Base-by-base conservation (phyloP, 768 basidiomycete species). In the Trametes villosa region DNA sequence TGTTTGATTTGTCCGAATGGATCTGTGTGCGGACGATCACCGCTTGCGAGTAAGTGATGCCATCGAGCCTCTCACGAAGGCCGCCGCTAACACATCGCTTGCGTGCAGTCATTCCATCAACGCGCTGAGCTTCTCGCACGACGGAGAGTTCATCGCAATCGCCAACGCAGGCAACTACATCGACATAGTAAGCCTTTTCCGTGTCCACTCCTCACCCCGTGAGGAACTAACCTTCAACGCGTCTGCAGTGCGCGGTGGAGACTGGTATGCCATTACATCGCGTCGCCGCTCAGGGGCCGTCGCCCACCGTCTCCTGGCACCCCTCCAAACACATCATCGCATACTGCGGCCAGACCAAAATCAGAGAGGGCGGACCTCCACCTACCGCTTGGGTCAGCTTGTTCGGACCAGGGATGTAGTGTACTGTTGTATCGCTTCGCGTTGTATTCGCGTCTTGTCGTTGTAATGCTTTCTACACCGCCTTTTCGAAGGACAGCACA, bases 101-200 rank as follows among this genome's bases (percentile, higher is more conserved):
- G n/a, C 20, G 9, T 47, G n/a, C 26, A 92, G 91, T 57, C 78
- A 91, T 68, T 80, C 85, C 22, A 89, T 92, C 67, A 89, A 83
- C 60, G 81, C 83, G 20, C 73, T 92, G 20, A 91, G 87, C 70
- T 94, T 92, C 79, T 92, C 90, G 13, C 81, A 87, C 63, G 91
- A 93, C 65, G 91, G 91, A 33, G 91, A 94, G 77, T 93, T 87
- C 68, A 72, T 93, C 46, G 91, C 91, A 18, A 86, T 92, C 50
- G 87, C 91, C 9, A 89, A 79, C 62, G 79, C 81, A 9, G 89
- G 89, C 20, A 75, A 77, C 30, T 92, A 91, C 64, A 87, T 92
- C 53, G 91, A 92, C 62, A 89, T 92, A 42, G 90, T 91, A 64
- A 58, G 89, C n/a, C 36, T 18, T 42, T 3, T 7, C 5, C 7